phyloP scores from a whole-genome alignment of 2,329 filamentous ascomycete genomes.

The Trichoderma asperellum region DNA sequence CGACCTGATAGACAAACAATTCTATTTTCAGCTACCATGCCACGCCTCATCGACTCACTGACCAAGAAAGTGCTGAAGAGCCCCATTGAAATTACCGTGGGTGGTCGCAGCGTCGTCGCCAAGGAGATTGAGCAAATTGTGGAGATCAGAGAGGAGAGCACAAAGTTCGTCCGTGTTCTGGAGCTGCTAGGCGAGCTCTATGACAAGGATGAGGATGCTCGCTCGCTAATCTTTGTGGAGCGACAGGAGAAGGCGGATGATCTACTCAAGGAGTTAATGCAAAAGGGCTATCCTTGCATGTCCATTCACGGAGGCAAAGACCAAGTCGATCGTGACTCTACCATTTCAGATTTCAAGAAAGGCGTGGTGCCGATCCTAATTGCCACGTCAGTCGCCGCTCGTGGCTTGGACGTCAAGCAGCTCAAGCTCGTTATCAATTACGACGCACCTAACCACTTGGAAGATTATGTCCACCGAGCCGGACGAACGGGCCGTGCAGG shows the following conservation, averaged over 20 bases:
- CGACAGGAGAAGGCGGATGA: constrained; percentile 88
- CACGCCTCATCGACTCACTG: constrained; percentile 85
- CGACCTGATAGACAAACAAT: constrained; percentile 92
- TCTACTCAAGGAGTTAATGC: constrained; percentile 74
- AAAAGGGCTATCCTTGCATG: constrained; percentile 87
- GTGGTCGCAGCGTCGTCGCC: constrained; percentile 83
- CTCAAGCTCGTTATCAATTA: constrained; percentile 96
- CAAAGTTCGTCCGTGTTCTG: constrained; percentile 82
- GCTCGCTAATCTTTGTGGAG: constrained; percentile 89
- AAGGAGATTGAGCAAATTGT: constrained; percentile 94
- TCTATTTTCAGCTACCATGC: constrained; percentile 95
- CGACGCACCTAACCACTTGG: constrained; percentile 89
- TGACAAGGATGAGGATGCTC: constrained; percentile 83
- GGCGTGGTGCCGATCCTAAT: constrained; percentile 88
- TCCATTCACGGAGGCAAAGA: constrained; percentile 94
- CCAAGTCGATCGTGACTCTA: constrained; percentile 89
- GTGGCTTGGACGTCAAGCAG: constrained; percentile 94
- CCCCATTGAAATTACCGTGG: constrained; percentile 89
- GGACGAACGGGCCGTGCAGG: constrained; percentile 93
- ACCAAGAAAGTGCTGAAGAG: constrained; percentile 85
- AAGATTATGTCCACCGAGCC: constrained; percentile 94
- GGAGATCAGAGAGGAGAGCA: constrained; percentile 79
- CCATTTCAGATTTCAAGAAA: constrained; percentile 90
- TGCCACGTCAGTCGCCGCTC: constrained; percentile 92
- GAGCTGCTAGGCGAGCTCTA: constrained; percentile 88